Percentiles rank a stretch among this genome's conserved stretches.
Conservation (phyloP, 345 rosid species). For the Crucihimalaya himalaica region DNA sequence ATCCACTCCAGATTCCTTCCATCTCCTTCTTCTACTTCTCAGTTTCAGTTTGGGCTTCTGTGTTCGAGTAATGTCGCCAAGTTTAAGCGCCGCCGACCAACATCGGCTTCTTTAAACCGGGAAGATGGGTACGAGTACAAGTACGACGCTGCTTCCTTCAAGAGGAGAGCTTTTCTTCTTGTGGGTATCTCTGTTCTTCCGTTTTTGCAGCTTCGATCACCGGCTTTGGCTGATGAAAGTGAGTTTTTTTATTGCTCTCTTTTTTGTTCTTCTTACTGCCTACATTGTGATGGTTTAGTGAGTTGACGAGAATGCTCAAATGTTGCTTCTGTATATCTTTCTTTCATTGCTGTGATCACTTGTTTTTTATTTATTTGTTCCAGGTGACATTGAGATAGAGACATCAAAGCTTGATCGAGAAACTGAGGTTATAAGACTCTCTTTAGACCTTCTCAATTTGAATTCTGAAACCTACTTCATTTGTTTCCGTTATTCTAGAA, state of each 20-base stretch:
- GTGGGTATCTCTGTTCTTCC: slow-evolving; percentile 77
- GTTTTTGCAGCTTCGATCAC: slow-evolving; percentile 47
- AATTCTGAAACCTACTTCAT: background rate
- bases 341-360: slow-evolving; percentile 15
- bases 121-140: slow-evolving; percentile 38
- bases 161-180: slow-evolving; percentile 59
- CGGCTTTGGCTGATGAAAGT: slow-evolving; percentile 36
- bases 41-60: slow-evolving; percentile 43
- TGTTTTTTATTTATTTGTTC: slow-evolving; percentile 38
- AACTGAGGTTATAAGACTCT: slow-evolving; percentile 49
- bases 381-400: slow-evolving; percentile 52
- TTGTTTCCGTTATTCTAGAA: background rate
- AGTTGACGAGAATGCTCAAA: background rate
- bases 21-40: slow-evolving; percentile 29
- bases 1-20: slow-evolving; percentile 33
- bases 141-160: slow-evolving; percentile 35
- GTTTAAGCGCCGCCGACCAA: slow-evolving; percentile 42
- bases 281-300: slow-evolving; percentile 6
- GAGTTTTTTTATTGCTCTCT: slow-evolving; percentile 1
- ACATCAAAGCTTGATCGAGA: slow-evolving; percentile 42
- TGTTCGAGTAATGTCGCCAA: slow-evolving; percentile 40
- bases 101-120: slow-evolving; percentile 45
- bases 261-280: background rate
- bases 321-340: slow-evolving; percentile 4
- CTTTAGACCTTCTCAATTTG: slow-evolving; percentile 33